phyloP scores from a whole-genome alignment of 495 filamentous ascomycete species.

The Talaromyces proteolyticus region DNA sequence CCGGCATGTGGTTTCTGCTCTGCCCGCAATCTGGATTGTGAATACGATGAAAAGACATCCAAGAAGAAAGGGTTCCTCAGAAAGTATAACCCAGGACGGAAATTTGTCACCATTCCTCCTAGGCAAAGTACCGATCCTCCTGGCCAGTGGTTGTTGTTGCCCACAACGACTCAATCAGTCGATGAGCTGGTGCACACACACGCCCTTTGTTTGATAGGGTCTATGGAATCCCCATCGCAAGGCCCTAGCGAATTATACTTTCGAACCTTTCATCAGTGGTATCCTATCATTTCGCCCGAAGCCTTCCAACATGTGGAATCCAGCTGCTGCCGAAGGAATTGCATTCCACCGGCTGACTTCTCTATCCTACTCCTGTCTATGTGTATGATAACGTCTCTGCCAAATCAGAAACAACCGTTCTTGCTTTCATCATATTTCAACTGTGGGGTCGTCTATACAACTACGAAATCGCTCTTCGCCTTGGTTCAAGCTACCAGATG shows the following conservation, averaged over 20 bases:
- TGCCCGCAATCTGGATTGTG: not conserved
- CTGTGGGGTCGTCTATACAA: constrained; percentile 23
- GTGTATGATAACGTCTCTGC: constrained; percentile 17
- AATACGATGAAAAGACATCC: constrained; percentile 14
- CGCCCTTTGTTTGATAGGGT: too few relatives aligned
- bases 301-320: not conserved
- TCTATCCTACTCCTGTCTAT: constrained; percentile 29
- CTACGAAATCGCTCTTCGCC: constrained; percentile 26
- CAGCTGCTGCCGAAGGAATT: not conserved
- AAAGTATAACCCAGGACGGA: constrained; percentile 10
- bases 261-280: constrained; percentile 4
- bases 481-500: constrained; percentile 22
- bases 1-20: constrained; percentile 29
- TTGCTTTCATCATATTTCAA: constrained; percentile 9
- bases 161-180: constrained; percentile 1
- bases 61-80: not conserved
- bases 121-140: too few relatives aligned
- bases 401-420: not conserved
- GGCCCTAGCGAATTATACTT: constrained; percentile 2
- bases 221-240: not conserved
- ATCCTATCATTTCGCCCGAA: constrained; percentile 1
- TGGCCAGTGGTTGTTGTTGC: too few relatives aligned
- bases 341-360: constrained; percentile 17
- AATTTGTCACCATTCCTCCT: constrained; percentile 12
- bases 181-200: too few relatives aligned